Base-by-base conservation (phyloP, 2,329 filamentous ascomycete genomes). In the Colletotrichum sp. region DNA sequence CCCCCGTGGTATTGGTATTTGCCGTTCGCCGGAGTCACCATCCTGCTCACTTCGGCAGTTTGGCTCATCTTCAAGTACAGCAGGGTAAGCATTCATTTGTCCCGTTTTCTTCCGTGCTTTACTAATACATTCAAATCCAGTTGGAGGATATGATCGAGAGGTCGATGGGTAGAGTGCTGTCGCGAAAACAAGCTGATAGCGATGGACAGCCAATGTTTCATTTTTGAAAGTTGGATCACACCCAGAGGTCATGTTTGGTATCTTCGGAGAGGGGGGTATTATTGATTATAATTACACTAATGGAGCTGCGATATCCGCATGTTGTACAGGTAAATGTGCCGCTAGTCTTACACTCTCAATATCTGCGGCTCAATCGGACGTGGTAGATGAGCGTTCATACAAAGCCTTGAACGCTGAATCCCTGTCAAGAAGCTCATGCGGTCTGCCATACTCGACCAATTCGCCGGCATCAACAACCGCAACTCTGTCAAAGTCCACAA, bases 391-490 rank as follows among this genome's bases (percentile, higher is more conserved):
- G 8, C 24, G 32, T 15, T 75, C 72, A 69, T 78, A 69, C 8
- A 77, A 10, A 24, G 10, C 57, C 24, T 66, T 77, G 44, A 76
- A 77, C 39, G 52, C 34, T 0, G 75, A 76, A 4, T 69, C 15
- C 12, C 34, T 39, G 3, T 4, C 24, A 10, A 77, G 49, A 2
- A 76, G 68, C 64, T 30, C 24, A 3, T n/a, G 7, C 5, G 75
- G 75, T 39, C 52, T 59, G 15, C 49, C 72, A 9, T 59, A 79
- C 79, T 91, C 89, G 3, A 88, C 85, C 12, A 91, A 80, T 64
- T 79, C 79, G 5, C 89, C 90, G 10, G 83, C 81, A 30, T 90
- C 87, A 84, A 91, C 85, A 9, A 91, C 87, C 2, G 88, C 84
- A 32, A 92, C 86, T 28, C 82, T 82, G 79, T 91, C 89, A 79